phyloP scores from a whole-genome alignment of 2,329 filamentous ascomycete genomes.

The Sordariomycetes sp. region DNA sequence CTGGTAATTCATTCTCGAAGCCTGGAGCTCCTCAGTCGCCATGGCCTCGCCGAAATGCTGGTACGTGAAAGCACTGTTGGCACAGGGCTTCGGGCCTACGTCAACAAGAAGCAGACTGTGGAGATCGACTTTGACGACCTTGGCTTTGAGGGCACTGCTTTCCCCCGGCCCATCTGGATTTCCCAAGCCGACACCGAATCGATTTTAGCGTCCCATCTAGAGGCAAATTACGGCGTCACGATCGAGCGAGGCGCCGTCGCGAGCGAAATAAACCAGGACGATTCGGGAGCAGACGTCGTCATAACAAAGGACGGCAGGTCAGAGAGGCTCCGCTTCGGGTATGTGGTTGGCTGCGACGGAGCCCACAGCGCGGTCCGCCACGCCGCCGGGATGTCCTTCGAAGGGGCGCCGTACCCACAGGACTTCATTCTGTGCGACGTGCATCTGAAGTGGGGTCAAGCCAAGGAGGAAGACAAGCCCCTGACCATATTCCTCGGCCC shows the following conservation, averaged over 20 bases:
- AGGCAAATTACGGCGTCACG: slow-evolving; percentile 10
- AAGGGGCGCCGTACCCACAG: slow-evolving; percentile 29
- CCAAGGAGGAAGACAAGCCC: slow-evolving; percentile 6
- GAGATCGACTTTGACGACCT: slow-evolving; percentile 20
- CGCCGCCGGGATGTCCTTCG: slow-evolving; percentile 23
- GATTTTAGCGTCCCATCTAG: slow-evolving; percentile 17
- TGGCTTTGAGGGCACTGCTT: slow-evolving; percentile 17
- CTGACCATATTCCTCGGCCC: slow-evolving; percentile 16
- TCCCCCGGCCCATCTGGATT: slow-evolving; percentile 17
- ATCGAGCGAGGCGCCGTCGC: slow-evolving; percentile 19
- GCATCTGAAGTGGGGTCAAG: slow-evolving; percentile 11
- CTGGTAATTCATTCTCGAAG: slow-evolving; percentile 36
- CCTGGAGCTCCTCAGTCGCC: slow-evolving; percentile 36
- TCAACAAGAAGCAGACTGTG: slow-evolving; percentile 18
- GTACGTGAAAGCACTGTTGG: slow-evolving; percentile 23
- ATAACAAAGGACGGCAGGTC: slow-evolving; percentile 11
- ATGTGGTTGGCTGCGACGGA: slow-evolving; percentile 36
- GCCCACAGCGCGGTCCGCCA: slow-evolving; percentile 31
- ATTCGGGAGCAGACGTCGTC: slow-evolving; percentile 14
- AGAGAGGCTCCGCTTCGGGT: slow-evolving; percentile 20
- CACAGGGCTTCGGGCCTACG: slow-evolving; percentile 24
- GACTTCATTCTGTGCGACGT: slow-evolving; percentile 33
- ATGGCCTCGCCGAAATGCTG: slow-evolving; percentile 24
- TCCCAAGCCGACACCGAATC: slow-evolving; percentile 23
- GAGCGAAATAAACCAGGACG: slow-evolving; percentile 17